Evolutionary conservation across 1,284 basidiomycete species (phyloP), one percentile per base, ranked within the genome.

Genomic region (Malassezia vespertilionis): DNA sequence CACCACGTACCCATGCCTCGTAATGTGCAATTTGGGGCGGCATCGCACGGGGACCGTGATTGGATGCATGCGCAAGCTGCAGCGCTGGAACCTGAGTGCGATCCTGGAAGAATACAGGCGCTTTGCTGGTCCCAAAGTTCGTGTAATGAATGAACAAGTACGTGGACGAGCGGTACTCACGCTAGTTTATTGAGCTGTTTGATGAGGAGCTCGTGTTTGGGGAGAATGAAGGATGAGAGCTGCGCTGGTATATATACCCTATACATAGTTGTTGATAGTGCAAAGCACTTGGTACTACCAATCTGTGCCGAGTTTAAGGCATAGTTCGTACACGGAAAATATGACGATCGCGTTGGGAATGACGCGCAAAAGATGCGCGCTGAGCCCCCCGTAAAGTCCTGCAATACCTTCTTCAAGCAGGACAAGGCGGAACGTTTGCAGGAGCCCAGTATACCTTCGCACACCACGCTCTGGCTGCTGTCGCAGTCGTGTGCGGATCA

Each of bases 301-400:
- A 32, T 23, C 21, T 2, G 53, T 46, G 5, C 52, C 61, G 4
- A 72, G 50, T n/a, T 56, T 46, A 21, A 71, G 51, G 7, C 67
- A 57, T 7, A 69, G 40, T 40, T 71, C 74, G 55, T 74, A 75
- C 28, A 74, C 69, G n/a, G 54, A 81, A 73, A 83, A 97, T 88
- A 96, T 97, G 57, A 93, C 87, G 1, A 84, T 85, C 0, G 91
- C 91, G 60, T 97, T 97, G 14, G 57, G 55, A 9, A 45, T 48
- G 43, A 97, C 91, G 37, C 91, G 81, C 78, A 97, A 82, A 48
- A 99, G 76, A 72, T 97, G 93, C 0, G 91, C 89, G 43, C 82
- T 85, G 43, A 99, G 77, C 4, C 93, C 93, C 26, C 88, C 84
- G 64, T 99, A 97, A 32, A 97, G 71, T 4, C 84, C 81, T 24